phyloP scores from a whole-genome alignment of 1,139 yeast genomes.

The Pneumocystis murina region DNA sequence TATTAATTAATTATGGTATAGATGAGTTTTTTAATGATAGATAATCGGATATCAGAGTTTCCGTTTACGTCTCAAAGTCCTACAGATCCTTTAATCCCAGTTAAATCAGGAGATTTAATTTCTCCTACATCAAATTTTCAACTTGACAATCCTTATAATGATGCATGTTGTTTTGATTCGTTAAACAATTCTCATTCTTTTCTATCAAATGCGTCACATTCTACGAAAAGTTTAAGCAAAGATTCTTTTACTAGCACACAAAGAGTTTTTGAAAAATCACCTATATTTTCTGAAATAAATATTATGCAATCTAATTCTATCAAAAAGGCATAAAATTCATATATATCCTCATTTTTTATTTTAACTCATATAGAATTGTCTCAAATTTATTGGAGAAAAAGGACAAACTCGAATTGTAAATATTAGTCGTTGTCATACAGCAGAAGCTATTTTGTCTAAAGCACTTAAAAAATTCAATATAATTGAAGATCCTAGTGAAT shows the following conservation, averaged over 20 bases:
- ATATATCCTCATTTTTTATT: not conserved
- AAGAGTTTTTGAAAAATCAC: conserved; percentile 3
- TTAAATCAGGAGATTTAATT: not conserved
- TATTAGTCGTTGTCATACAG: conserved; percentile 67
- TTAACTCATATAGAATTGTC: conserved; percentile 26
- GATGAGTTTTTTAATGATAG: not conserved
- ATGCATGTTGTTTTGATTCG: not conserved
- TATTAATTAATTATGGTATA: not conserved
- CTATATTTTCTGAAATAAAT: conserved; percentile 3
- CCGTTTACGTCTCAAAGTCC: not conserved
- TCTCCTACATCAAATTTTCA: not conserved
- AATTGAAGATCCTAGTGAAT: conserved; percentile 34
- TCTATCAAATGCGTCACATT: not conserved
- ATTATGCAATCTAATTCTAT: not conserved
- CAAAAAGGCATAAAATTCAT: not conserved
- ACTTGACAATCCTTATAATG: not conserved
- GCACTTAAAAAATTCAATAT: conserved; percentile 38
- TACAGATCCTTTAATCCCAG: not conserved
- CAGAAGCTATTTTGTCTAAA: conserved; percentile 60
- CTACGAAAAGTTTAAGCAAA: not conserved
- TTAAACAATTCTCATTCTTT: not conserved
- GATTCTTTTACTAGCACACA: not conserved
- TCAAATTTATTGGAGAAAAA: conserved; percentile 42
- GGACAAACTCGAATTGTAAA: conserved; percentile 64
- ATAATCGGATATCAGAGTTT: not conserved